Conservation (phyloP, 1,284 basidiomycete species). For the Athelia psychrophila region DNA sequence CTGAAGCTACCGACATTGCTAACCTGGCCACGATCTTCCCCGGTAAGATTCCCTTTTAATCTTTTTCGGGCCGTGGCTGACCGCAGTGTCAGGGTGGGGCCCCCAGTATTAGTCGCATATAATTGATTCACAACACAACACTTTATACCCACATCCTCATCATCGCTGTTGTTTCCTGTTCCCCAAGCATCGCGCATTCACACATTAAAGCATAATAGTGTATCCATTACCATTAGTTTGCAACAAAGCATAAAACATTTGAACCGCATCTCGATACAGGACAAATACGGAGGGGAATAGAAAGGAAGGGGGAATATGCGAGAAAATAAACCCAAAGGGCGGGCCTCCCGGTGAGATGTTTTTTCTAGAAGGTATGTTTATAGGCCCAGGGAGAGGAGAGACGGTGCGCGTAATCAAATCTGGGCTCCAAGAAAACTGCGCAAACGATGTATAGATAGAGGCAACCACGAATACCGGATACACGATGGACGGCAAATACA, state of each 20-base stretch:
- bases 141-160: neutral
- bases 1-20: constrained; percentile 78
- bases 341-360: neutral
- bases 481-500: neutral
- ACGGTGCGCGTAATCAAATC: too few relatives aligned
- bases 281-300: neutral
- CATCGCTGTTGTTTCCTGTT: neutral
- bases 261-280: neutral
- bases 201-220: neutral
- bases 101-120: constrained; percentile 25
- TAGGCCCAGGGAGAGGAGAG: too few relatives aligned
- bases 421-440: too few relatives aligned
- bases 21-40: constrained; percentile 80
- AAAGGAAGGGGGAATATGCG: neutral
- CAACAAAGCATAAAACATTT: neutral
- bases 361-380: neutral
- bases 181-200: neutral
- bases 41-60: constrained; percentile 42
- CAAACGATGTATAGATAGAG: too few relatives aligned
- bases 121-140: neutral
- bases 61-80: neutral
- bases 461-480: too few relatives aligned
- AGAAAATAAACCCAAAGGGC: neutral
- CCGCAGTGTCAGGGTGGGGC: constrained; percentile 31
- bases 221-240: neutral